Evolutionary conservation across 1,284 basidiomycete species (phyloP).

Genomic region (Acaromyces ingoldii): DNA sequence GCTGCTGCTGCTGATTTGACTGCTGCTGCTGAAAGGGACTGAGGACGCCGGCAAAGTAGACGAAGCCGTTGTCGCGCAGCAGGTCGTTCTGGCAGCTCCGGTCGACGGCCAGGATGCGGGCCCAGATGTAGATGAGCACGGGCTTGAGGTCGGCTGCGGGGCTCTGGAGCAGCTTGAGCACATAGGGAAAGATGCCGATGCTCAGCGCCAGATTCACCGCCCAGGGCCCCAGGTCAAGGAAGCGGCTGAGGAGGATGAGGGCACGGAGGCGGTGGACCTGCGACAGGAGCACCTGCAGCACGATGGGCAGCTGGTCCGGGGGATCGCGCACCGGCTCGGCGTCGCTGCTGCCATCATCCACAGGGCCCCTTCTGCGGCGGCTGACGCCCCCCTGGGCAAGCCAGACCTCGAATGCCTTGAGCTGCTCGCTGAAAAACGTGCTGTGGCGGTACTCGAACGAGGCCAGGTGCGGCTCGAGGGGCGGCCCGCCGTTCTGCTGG

Average conservation of each 20-base stretch:
- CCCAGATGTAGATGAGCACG: conserved; percentile 99
- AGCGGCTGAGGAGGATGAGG: conserved; percentile 91
- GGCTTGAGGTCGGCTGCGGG: conserved; percentile 91
- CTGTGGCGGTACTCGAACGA: conserved; percentile 70
- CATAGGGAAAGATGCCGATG: conserved; percentile 99
- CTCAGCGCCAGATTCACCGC: conserved; percentile 92
- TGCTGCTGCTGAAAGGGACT: conserved; percentile 37
- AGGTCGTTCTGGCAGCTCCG: conserved; percentile 86
- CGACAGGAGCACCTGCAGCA: conserved; percentile 90
- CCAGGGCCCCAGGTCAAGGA: conserved; percentile 97
- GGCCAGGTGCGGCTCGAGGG: conserved; percentile 50
- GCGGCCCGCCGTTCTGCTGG: conserved; percentile 40
- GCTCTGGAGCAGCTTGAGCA: conserved; percentile 89
- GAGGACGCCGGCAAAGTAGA: conserved; percentile 48
- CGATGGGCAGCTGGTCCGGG: conserved; percentile 93
- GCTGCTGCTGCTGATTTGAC: background rate
- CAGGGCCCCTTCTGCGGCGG: conserved; percentile 25
- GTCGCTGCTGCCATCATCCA: conserved; percentile 1
- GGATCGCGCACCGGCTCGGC: conserved; percentile 59
- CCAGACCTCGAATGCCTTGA: conserved; percentile 98
- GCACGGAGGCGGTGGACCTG: conserved; percentile 93
- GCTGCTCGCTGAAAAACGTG: conserved; percentile 90
- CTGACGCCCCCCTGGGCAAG: conserved; percentile 58
- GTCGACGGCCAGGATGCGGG: conserved; percentile 91
- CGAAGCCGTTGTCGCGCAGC: conserved; percentile 61